Evolutionary conservation across 345 rosid genomes (phyloP).

Genomic region (Hypericum perforatum): DNA sequence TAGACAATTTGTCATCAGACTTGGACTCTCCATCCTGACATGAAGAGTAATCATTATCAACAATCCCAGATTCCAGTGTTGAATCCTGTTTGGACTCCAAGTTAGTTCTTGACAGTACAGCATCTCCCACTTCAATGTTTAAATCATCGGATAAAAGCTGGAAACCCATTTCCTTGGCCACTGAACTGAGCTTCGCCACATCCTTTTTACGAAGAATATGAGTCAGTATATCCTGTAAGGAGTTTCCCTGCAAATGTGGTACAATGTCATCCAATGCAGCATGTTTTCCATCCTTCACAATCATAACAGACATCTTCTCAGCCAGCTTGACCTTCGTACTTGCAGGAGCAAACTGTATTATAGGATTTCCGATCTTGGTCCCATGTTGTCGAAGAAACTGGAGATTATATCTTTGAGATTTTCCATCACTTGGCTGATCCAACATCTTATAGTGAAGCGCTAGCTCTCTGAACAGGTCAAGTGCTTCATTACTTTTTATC

Average conservation of each 20-base stretch:
- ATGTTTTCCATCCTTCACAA: slow-evolving; percentile 54
- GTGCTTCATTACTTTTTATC: slow-evolving; percentile 55
- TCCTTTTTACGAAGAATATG: slow-evolving; percentile 56
- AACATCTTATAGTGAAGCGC: slow-evolving; percentile 32
- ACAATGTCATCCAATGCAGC: slow-evolving; percentile 38
- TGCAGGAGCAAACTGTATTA: slow-evolving; percentile 26
- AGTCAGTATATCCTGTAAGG: slow-evolving; percentile 58
- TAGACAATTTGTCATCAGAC: slow-evolving; percentile 25
- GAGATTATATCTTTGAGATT: slow-evolving; percentile 25
- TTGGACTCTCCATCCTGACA: slow-evolving; percentile 21
- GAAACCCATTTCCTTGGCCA: slow-evolving; percentile 84
- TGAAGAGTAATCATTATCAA: slow-evolving; percentile 25
- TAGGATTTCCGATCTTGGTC: slow-evolving; percentile 34
- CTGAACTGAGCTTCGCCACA: slow-evolving; percentile 48
- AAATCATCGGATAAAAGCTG: slow-evolving; percentile 71
- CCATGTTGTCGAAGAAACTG: slow-evolving; percentile 24
- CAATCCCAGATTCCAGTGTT: slow-evolving; percentile 15
- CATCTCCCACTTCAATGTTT: slow-evolving; percentile 35
- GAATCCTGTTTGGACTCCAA: slow-evolving; percentile 33
- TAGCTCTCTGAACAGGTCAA: slow-evolving; percentile 50
- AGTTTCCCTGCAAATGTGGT: slow-evolving; percentile 50
- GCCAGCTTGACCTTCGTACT: slow-evolving; percentile 36
- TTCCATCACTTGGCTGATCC: slow-evolving; percentile 20
- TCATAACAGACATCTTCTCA: slow-evolving; percentile 64
- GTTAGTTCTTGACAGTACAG: slow-evolving; percentile 28